These are phyloP conservation scores for Verticillium zaregamsianum DNA, from an alignment of 2,329 filamentous ascomycete species.

Conservation along the genomic window DNA sequence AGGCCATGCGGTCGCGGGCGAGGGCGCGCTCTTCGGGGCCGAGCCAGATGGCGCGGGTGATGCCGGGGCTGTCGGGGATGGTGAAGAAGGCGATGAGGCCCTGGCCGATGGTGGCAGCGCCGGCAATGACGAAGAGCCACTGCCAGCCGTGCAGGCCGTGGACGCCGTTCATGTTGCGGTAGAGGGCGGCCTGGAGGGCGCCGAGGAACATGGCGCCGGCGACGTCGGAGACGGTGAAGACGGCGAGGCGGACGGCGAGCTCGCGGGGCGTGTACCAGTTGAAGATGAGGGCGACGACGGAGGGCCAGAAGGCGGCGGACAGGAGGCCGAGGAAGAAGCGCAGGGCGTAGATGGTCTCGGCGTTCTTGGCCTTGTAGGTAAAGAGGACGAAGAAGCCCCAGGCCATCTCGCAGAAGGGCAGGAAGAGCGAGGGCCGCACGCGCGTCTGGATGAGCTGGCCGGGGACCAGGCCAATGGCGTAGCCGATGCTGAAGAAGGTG, in stretches of 20 bases:
- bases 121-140: constrained; percentile 43
- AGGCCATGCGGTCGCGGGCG: constrained; percentile 20
- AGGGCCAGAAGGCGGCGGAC: constrained; percentile 26
- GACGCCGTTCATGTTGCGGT: constrained; percentile 34
- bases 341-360: constrained; percentile 26
- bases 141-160: constrained; percentile 37
- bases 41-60: constrained; percentile 23
- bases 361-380: constrained; percentile 22
- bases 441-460: constrained; percentile 27
- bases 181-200: constrained; percentile 37
- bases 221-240: constrained; percentile 38
- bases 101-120: constrained; percentile 35
- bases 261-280: constrained; percentile 45
- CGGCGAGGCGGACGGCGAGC: constrained; percentile 32
- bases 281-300: constrained; percentile 34
- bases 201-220: constrained; percentile 40
- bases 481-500: constrained; percentile 2
- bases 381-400: constrained; percentile 20
- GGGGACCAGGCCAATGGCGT: constrained; percentile 1
- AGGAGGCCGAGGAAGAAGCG: constrained; percentile 31
- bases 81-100: constrained; percentile 34
- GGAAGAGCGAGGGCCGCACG: constrained; percentile 31
- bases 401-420: constrained; percentile 32
- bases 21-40: constrained; percentile 21
- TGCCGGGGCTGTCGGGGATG: constrained; percentile 27